Base-by-base conservation (phyloP, 495 filamentous ascomycete genomes). In the Podospora anserina region DNA sequence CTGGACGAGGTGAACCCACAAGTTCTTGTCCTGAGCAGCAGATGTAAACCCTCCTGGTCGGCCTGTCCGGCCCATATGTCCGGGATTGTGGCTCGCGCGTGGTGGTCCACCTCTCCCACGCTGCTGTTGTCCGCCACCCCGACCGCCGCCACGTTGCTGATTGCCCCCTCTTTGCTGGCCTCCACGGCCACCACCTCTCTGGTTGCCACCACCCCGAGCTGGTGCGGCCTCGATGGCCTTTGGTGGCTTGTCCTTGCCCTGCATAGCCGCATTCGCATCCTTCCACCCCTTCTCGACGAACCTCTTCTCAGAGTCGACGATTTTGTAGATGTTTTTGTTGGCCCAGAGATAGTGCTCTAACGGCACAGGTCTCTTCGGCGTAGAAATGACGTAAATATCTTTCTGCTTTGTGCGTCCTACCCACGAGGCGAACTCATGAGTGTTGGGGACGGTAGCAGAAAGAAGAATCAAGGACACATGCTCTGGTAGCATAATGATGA, bases 341-440 rank as follows among this genome's bases (percentile, higher is more conserved):
- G 91, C 93, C 95, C 95, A 99, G 5, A 99, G 85, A 76, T 92
- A 99, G 77, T 99, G 96, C 75, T 99, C 94, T 19, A 99, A 80
- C 0, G 95, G 95, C 18, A 99, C 92, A 5, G 95, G 95, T 66
- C 95, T 87, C 77, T 98, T 99, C 11, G 92, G 89, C 2, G 95
- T 99, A 1, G 95, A 98, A 62, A 99, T 99, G 61, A 99, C 95
- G 77, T 97, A 99, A 64, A 99, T 97, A 76, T 99, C 91, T 81
- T 96, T 97, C 81, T 96, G 93, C 82, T 99, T 99, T 19, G 96
- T 98, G 62, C 95, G 87, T 49, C 95, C 95, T 49, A 99, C 96
- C 95, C 95, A 99, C 5, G 92, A 97, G 20, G 95, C 96, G 74
- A 99, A 99, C 77, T 99, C 95, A 69, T 96, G 86, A 2, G 95